Evolutionary conservation across 106 monocot genomes (phyloP).

Genomic region (Dendrobium nobile): DNA sequence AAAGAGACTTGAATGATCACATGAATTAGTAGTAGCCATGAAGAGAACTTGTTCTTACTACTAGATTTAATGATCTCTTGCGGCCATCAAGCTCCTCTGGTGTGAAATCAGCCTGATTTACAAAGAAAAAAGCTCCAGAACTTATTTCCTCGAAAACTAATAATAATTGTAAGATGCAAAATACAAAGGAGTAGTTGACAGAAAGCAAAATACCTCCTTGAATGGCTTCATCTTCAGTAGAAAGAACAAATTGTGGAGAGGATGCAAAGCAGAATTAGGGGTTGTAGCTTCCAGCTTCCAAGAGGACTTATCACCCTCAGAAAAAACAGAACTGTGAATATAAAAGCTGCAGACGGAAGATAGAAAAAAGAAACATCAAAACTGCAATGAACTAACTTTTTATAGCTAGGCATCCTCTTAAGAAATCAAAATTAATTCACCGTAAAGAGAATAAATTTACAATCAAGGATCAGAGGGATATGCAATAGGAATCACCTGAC

Average conservation of each 20-base stretch:
- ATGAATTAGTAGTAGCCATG: background rate
- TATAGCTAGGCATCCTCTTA: background rate
- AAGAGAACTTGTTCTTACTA: conserved; percentile 25
- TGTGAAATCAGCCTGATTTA: conserved; percentile 64
- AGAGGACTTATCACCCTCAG: conserved; percentile 36
- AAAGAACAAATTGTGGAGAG: conserved; percentile 55
- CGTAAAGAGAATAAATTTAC: background rate
- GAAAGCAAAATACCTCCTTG: conserved; percentile 34
- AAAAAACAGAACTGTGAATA: conserved; percentile 69
- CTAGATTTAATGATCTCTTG: conserved; percentile 47
- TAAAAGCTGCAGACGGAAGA: conserved; percentile 54
- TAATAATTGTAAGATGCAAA: background rate
- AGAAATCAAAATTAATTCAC: background rate
- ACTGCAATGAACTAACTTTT: background rate
- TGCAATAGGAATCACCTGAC: conserved; percentile 37
- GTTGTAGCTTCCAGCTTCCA: conserved; percentile 37
- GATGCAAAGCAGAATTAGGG: conserved; percentile 34
- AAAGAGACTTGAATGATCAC: background rate
- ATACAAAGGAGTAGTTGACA: background rate
- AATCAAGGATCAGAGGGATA: background rate
- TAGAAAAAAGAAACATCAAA: background rate
- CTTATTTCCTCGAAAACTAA: background rate
- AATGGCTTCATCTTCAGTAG: conserved; percentile 54
- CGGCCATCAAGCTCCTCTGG: conserved; percentile 59
- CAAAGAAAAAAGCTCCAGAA: background rate